A percentile compares a stretch with the other conserved stretches of the same genome.
Conservation (phyloP, 305 asterid species). For the Fraxinus greggii region DNA sequence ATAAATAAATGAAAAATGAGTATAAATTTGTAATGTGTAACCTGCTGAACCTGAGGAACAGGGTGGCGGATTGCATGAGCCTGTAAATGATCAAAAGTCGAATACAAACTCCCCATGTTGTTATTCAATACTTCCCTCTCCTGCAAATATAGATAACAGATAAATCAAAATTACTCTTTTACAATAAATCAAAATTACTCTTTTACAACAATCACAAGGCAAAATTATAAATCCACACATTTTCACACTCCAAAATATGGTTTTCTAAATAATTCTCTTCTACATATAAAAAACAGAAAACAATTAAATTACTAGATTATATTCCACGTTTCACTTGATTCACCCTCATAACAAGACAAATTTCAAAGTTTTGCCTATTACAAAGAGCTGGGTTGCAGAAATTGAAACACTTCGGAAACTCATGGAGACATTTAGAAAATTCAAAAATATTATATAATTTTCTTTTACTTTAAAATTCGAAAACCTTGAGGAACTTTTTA, state of each 20-base stretch:
- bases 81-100: slow-evolving; percentile 62
- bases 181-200: not conserved
- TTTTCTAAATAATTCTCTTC: not conserved
- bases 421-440: not conserved
- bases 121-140: slow-evolving; percentile 53
- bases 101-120: slow-evolving; percentile 51
- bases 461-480: not conserved
- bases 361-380: not conserved
- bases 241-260: not conserved
- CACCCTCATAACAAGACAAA: not conserved
- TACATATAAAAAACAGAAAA: not conserved
- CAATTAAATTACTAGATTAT: not conserved
- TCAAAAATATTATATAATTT: not conserved
- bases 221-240: not conserved
- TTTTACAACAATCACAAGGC: slow-evolving; percentile 8
- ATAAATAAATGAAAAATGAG: not conserved
- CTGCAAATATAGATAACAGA: slow-evolving; percentile 34
- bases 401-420: not conserved
- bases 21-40: slow-evolving; percentile 14
- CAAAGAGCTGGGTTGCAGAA: not conserved
- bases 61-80: slow-evolving; percentile 60
- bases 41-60: slow-evolving; percentile 59
- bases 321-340: not conserved
- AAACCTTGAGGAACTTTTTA: not conserved
- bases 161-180: not conserved